phyloP scores from a whole-genome alignment of 805 yeast species.

The Saitoella complicata region DNA sequence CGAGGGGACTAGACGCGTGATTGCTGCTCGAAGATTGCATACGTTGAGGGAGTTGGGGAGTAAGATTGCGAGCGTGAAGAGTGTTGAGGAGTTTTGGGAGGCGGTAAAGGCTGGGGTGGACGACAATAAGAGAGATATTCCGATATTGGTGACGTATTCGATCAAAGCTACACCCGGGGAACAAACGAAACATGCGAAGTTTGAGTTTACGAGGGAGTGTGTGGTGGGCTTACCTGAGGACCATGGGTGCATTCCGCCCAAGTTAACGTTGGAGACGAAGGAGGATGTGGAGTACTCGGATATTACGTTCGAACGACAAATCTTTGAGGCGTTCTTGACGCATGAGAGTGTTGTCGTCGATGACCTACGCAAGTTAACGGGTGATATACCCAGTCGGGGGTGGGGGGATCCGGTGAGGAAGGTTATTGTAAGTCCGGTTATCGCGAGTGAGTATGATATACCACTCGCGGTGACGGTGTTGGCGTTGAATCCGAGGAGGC shows the following conservation, averaged over 20 bases:
- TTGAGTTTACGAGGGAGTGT: too few species aligned
- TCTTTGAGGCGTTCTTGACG: conserved; percentile 7
- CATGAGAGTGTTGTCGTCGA: conserved; percentile 10
- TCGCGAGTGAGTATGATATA: conserved; percentile 10
- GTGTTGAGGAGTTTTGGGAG: conserved; percentile 6
- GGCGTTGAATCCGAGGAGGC: conserved; percentile 11
- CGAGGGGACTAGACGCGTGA: conserved; percentile 17
- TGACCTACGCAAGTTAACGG: conserved; percentile 5
- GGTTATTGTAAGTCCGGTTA: conserved; percentile 10
- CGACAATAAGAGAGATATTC: conserved; percentile 10
- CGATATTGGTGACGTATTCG: conserved; percentile 10
- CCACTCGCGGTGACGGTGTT: conserved; percentile 13
- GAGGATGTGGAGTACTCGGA: too few species aligned
- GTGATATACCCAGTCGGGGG: conserved; percentile 11
- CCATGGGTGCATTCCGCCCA: too few species aligned
- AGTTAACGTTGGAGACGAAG: too few species aligned
- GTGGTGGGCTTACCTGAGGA: too few species aligned
- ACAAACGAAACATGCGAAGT: neutral
- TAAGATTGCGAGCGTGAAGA: conserved; percentile 9
- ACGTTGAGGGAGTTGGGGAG: conserved; percentile 9
- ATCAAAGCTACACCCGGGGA: neutral
- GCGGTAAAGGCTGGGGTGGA: conserved; percentile 7
- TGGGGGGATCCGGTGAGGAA: conserved; percentile 10
- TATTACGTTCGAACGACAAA: too few species aligned
- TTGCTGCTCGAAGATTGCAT: conserved; percentile 10